Evolutionary conservation across 2,329 filamentous ascomycete genomes (phyloP), one percentile per base, ranked within the genome.

Genomic region (Emmonsiellopsis sp.): DNA sequence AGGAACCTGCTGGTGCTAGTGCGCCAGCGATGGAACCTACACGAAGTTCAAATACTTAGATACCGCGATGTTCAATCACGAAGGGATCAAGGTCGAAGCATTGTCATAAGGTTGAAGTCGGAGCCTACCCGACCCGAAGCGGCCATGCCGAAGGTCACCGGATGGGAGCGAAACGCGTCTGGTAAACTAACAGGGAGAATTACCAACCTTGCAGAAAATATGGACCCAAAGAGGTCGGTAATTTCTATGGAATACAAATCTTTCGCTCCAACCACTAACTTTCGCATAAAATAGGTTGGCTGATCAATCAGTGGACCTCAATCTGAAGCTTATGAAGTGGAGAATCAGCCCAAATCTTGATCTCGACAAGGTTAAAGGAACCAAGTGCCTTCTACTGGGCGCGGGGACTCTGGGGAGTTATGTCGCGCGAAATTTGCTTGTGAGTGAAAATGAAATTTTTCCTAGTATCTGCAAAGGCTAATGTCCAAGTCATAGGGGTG

Each of bases 311-410:
- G 92, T 97, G 8, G 93, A 98, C 64, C 78, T 98, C 55, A 98
- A 98, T 64, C 77, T 97, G 56, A 97, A 97, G 71, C 79, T 98
- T 54, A 98, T 98, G 85, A 98, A 96, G 73, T 98, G 93, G 93
- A 85, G 93, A 40, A 89, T 98, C 62, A 88, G 90, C 6, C 93
- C 93, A 0, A 84, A 85, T 49, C 79, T 98, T 42, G 81, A 97
- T 65, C 80, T 98, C 8, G 90, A 96, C 33, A 81, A 81, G 33
- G 91, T 97, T 66, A 96, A 95, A 65, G 81, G 85, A 54, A 92
- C 89, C 3, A 95, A 85, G 65, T 98, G 93, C 65, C 79, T 98
- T 13, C 75, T 98, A 2, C 81, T 98, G 1, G 93, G 93, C 4
- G 90, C 93, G 0, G 93, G 93, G 11, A 98, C 93, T 0, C 77